A percentile compares a stretch with the other conserved stretches of the same genome.
These are phyloP conservation scores for Clarireedia monteithiana DNA, from an alignment of 2,329 filamentous ascomycete species.

Conservation along the genomic window DNA sequence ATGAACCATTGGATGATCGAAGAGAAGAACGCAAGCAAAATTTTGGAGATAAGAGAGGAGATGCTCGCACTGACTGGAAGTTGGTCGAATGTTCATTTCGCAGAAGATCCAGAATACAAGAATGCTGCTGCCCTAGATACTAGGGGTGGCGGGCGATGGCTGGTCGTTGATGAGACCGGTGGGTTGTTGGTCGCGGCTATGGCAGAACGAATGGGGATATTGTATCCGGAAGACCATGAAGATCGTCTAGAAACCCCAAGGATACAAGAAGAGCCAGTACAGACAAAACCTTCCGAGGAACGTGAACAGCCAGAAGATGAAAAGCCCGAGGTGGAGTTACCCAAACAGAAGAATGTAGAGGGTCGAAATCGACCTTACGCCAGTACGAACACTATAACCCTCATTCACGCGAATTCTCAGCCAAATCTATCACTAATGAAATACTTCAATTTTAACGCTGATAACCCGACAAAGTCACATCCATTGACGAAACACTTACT, in stretches of 20 bases:
- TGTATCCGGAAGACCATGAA: conserved; percentile 36
- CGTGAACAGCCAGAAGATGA: conserved; percentile 25
- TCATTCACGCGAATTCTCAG: conserved; percentile 75
- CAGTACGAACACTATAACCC: conserved; percentile 61
- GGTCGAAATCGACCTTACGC: conserved; percentile 16
- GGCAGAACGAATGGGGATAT: conserved; percentile 62
- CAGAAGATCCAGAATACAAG: conserved; percentile 12
- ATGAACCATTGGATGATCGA: conserved; percentile 71
- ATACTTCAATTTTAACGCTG: conserved; percentile 79
- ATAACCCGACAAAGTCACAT: conserved; percentile 48
- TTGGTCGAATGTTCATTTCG: conserved; percentile 82
- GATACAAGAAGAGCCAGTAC: background rate
- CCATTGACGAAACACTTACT: conserved; percentile 78
- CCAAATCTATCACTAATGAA: conserved; percentile 81
- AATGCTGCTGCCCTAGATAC: conserved; percentile 3
- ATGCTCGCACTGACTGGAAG: conserved; percentile 72
- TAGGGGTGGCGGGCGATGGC: conserved; percentile 44
- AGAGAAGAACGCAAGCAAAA: conserved; percentile 71
- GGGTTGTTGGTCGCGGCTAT: conserved; percentile 61
- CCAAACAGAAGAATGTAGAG: conserved; percentile 1
- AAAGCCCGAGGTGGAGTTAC: conserved; percentile 6
- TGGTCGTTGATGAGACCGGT: conserved; percentile 64
- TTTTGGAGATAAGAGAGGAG: conserved; percentile 83
- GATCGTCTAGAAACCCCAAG: background rate
- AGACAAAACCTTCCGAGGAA: background rate